Evolutionary conservation across 495 filamentous ascomycete genomes (phyloP), one percentile per base, ranked within the genome.

Genomic region (Lasiosphaeriaceae sp.): DNA sequence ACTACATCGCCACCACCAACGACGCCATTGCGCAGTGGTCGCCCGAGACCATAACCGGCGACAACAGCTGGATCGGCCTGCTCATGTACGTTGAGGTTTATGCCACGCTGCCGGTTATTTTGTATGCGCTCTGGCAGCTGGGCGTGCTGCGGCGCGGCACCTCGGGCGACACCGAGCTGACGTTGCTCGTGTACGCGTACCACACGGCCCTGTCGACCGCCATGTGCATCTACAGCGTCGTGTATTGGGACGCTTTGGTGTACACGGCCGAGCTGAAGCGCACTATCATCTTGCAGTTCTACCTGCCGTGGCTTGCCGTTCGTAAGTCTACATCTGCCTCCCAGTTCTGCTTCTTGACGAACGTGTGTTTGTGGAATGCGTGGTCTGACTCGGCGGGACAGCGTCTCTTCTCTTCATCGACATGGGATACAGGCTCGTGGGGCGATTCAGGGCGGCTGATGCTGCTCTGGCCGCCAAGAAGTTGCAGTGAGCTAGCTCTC

Each of bases 21-120:
- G 91, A 96, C 71, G 88, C 85, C 23, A 89, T 92, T 74, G 88
- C 91, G 66, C 77, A 80, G 46, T 75, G 76, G 24, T 73, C 83
- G 2, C 85, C 88, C 0, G 70, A 66, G 20, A 57, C 55, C 3
- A 62, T 70, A 5, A 39, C 58, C 2, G 58, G 60, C 12, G 66
- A 69, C 54, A 69, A 72, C 48, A 74, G 74, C 46, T 96, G 90
- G 86, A 92, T 93, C 70, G 73, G 70, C 2, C 62, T 82, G 4
- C 92, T 86, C 66, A 72, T 85, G 24, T 84, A 79, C 68, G 76
- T 90, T 68, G 90, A 96, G 72, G 59, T 84, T 26, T 53, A 85
- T 35, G 86, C 87, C 63, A 83, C 90, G 59, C 66, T 86, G 2
- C 90, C 90, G 1, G 62, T 87, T 16, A 86, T 84, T 48, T 43